phyloP scores from a whole-genome alignment of 768 basidiomycete genomes.

The Pleurotus salmoneostramineus region DNA sequence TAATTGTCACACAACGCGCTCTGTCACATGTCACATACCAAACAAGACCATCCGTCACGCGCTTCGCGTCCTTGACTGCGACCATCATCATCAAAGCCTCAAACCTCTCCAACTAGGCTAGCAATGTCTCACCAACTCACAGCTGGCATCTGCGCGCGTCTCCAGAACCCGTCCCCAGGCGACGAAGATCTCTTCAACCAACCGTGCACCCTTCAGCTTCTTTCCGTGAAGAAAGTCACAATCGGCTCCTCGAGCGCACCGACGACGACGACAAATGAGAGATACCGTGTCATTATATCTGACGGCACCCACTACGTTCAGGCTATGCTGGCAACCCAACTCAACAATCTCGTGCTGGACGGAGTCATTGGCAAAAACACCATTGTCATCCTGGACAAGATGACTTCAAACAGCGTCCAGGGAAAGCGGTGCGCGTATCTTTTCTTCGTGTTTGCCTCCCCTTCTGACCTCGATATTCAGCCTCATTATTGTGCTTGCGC shows the following conservation, averaged over 20 bases:
- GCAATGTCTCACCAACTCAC: constrained; percentile 41
- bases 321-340: constrained; percentile 92
- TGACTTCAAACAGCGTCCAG: constrained; percentile 82
- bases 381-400: constrained; percentile 66
- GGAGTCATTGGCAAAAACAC: constrained; percentile 61
- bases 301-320: constrained; percentile 87
- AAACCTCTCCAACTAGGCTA: too few species aligned
- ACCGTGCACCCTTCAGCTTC: constrained; percentile 65
- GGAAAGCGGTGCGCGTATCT: constrained; percentile 63
- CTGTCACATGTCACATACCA: constrained; percentile 5
- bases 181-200: constrained; percentile 39
- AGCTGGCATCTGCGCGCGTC: constrained; percentile 49
- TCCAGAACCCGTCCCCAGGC: constrained; percentile 40
- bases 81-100: constrained; percentile 25
- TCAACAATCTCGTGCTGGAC: constrained; percentile 71
- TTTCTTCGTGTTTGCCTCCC: constrained; percentile 4
- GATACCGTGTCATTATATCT: constrained; percentile 82
- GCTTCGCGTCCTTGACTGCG: constrained; percentile 9
- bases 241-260: constrained; percentile 26
- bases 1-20: constrained; percentile 1
- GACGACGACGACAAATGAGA: constrained; percentile 32
- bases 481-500: constrained; percentile 73
- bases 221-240: constrained; percentile 78
- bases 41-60: constrained; percentile 18
- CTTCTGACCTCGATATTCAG: constrained; percentile 31